phyloP scores from a whole-genome alignment of 1,139 yeast species.

The Cylindricascospora bacillispora region DNA sequence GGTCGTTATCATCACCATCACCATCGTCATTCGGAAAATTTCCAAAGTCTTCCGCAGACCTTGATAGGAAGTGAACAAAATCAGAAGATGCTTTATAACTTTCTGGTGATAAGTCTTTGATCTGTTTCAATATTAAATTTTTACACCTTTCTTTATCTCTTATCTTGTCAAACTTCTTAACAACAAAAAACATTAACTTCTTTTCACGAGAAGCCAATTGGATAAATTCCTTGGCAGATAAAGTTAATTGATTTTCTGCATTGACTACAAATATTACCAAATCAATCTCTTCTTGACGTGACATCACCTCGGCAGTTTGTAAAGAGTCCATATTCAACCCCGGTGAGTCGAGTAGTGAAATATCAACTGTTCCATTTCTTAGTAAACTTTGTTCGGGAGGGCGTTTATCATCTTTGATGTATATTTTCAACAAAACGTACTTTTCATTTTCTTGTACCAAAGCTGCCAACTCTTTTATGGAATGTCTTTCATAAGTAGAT shows the following conservation, averaged over 20 bases:
- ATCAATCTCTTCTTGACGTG: constrained; percentile 96
- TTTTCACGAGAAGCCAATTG: constrained; percentile 86
- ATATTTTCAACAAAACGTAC: constrained; percentile 65
- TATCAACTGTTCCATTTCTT: constrained; percentile 85
- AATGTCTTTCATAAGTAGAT: constrained; percentile 47
- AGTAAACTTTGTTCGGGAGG: constrained; percentile 59
- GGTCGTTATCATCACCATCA: constrained; percentile 28
- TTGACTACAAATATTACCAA: constrained; percentile 91
- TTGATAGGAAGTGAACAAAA: constrained; percentile 87
- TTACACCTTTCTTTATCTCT: constrained; percentile 69
- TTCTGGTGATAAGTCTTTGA: constrained; percentile 79
- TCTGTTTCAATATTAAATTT: constrained; percentile 68
- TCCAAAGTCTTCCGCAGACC: constrained; percentile 27
- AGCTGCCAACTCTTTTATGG: constrained; percentile 45
- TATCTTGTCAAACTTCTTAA: constrained; percentile 81
- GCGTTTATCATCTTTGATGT: constrained; percentile 60
- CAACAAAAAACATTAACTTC: constrained; percentile 84
- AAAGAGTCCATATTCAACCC: constrained; percentile 89
- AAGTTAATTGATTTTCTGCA: constrained; percentile 91
- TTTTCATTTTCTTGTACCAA: constrained; percentile 66
- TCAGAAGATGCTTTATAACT: constrained; percentile 77
- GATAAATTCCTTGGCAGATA: constrained; percentile 89
- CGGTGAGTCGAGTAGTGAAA: constrained; percentile 90
- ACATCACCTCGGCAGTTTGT: constrained; percentile 89
- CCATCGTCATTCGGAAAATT: constrained; percentile 30